Base-by-base conservation (phyloP, 495 filamentous ascomycete genomes). In the Letharia lupina region DNA sequence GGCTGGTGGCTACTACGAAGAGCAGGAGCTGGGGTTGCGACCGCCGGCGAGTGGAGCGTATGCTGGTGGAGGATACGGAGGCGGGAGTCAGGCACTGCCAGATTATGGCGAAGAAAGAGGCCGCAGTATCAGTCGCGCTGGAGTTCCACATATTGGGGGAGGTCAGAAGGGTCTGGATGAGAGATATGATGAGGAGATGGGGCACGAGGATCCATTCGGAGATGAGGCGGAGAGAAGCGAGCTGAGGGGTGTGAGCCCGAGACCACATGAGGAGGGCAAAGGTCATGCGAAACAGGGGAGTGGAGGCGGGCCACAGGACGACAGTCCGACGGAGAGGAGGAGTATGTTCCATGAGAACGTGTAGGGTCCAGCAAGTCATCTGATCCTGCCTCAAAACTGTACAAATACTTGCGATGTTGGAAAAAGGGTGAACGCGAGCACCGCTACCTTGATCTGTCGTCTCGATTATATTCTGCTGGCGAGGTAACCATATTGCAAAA, bases 21-120 rank as follows among this genome's bases (percentile, higher is more conserved):
- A 89, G 76, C 82, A 86, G 69, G 88, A 90, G 73, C 72, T 81
- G 23, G 80, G 79, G 4, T 64, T 79, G 68, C 77, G 75, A 54
- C 74, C 75, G 23, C 70, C 54, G 15, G 66, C 60, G 35, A 63
- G 64, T 20, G 67, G 65, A 20, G 68, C 68, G 4, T 75, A 75
- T 65, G 68, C 61, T 12, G 68, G 72, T 50, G 72, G 73, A 5
- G 70, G 73, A 56, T 78, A 75, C 58, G 73, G 74, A 12, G 67
- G 65, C 2, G 62, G 70, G 54, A 63, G 68, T n/a, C 28, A 64
- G 45, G 56, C 64, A 35, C 47, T 76, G 57, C 71, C 72, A 8
- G 61, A 63, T 13, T 71, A 73, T 66, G 73, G 67, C n/a, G 72
- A 65, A 18, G 70, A 70, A 16, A 64, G 75, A 39, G 76, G 75